These are phyloP conservation scores for Brassica hybrid DNA, from an alignment of 441 rosid genomes.

Conservation along the genomic window DNA sequence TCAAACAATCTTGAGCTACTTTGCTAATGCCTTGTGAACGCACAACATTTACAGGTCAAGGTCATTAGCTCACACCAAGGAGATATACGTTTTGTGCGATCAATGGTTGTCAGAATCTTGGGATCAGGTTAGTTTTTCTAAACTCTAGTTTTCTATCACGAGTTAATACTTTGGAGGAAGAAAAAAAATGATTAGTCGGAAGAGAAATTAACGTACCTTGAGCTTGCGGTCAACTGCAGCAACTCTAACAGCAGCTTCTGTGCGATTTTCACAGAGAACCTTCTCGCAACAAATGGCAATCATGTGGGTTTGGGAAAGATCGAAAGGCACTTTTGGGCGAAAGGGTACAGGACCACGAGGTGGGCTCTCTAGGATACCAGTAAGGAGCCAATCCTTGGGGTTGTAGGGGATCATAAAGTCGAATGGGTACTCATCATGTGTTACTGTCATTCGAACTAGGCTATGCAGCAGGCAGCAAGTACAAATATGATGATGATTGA, in stretches of 20 bases:
- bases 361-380: neutral
- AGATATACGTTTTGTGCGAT: constrained; percentile 56
- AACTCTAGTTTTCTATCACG: neutral
- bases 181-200: too few relatives aligned
- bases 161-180: too few relatives aligned
- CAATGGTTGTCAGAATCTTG: constrained; percentile 48
- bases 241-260: too few relatives aligned
- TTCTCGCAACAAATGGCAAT: too few relatives aligned
- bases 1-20: neutral
- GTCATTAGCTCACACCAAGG: constrained; percentile 59
- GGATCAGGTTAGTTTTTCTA: constrained; percentile 50
- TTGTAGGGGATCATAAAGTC: neutral
- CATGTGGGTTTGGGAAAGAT: too few relatives aligned
- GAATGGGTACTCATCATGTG: neutral
- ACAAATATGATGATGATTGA: too few relatives aligned
- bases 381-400: neutral
- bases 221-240: too few relatives aligned
- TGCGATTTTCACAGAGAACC: too few relatives aligned
- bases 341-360: neutral
- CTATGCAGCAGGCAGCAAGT: neutral
- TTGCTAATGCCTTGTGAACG: neutral
- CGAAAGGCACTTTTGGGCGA: too few relatives aligned
- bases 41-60: constrained; percentile 52
- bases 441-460: neutral
- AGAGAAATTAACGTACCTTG: too few relatives aligned